Evolutionary conservation across 148 eudicot genomes (phyloP), one percentile per base, ranked within the genome.

Genomic region (Euryodendron excelsum): DNA sequence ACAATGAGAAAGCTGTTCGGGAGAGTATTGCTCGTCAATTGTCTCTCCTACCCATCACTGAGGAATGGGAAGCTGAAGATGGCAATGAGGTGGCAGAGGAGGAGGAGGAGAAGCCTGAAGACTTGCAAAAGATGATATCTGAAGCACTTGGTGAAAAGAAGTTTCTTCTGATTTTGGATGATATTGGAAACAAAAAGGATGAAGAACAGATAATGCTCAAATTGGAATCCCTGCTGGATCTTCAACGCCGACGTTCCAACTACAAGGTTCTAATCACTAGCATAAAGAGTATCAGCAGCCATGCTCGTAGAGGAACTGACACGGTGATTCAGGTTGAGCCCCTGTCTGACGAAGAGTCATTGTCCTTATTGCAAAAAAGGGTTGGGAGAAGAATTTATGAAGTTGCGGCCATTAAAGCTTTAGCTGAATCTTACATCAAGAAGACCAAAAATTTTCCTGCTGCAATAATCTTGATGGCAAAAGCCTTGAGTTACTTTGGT

Each of bases 391-490:
- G 25, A 0, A 10, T 27, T n/a, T 0, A 23, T 67, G 48, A 39
- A 13, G 60, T 12, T 52, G 50, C 18, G 17, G 36, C 28, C 31
- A 21, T 80, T 33, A 21, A 65, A 21, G 7, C 12, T 3, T 41
- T 80, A 20, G 82, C 74, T 65, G 17, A 25, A 74, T 11, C 27
- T 5, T 74, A 65, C 41, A 15, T 80, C 27, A 7, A 15, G 28
- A 80, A 25, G 59, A 68, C 69, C 9, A n/a, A 31, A 56, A 0
- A 56, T 31, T 13, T 55, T 17, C 82, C 82, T n/a, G 63, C 14
- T 52, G 65, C 82, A 21, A 64, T 74, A 23, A 34, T 80, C 44
- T 12, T 67, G 31, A 67, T 80, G 78, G 82, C 78, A 9, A 80
- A 80, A 80, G 65, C 78, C 31, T 3, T 74, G 0, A 67, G 72